Conservation (phyloP, 2,329 filamentous ascomycete species). For the Diplodia scrobiculata region DNA sequence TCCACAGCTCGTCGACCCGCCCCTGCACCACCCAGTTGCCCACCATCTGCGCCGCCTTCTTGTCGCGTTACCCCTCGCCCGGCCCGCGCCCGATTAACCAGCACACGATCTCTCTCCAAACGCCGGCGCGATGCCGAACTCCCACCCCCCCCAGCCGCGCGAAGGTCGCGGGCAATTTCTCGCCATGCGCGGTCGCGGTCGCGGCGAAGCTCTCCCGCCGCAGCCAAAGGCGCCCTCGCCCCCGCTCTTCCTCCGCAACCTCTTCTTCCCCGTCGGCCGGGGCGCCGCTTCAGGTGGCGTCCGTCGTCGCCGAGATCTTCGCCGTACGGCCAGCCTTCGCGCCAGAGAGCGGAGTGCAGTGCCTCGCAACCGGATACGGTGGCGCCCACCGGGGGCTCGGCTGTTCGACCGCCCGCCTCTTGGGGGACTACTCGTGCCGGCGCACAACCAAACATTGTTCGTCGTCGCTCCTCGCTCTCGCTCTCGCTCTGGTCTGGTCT, state of each 20-base stretch:
- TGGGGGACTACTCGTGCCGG: neutral
- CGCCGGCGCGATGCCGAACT: no score
- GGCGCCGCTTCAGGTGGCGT: slow-evolving; percentile 14
- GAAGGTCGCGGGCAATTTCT: no score
- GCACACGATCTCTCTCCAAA: no score
- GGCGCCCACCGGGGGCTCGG: no score
- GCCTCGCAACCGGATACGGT: neutral
- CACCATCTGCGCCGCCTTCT: slow-evolving; percentile 58
- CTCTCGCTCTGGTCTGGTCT: neutral
- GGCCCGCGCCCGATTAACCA: neutral
- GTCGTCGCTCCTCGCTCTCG: no score
- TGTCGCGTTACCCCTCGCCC: slow-evolving; percentile 50
- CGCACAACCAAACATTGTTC: neutral
- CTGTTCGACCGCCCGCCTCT: neutral
- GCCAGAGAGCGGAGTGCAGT: slow-evolving; percentile 17
- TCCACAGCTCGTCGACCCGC: slow-evolving; percentile 50
- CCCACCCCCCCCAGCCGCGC: no score
- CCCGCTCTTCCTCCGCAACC: slow-evolving; percentile 24
- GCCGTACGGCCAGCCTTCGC: slow-evolving; percentile 17
- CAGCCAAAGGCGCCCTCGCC: no score
- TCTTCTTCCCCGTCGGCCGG: slow-evolving; percentile 16
- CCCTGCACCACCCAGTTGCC: neutral
- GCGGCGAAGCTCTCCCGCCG: no score
- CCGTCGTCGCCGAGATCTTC: slow-evolving; percentile 26
- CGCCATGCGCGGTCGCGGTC: no score